phyloP scores from a whole-genome alignment of 495 filamentous ascomycete genomes.

The Aspergillus heteromorphus region DNA sequence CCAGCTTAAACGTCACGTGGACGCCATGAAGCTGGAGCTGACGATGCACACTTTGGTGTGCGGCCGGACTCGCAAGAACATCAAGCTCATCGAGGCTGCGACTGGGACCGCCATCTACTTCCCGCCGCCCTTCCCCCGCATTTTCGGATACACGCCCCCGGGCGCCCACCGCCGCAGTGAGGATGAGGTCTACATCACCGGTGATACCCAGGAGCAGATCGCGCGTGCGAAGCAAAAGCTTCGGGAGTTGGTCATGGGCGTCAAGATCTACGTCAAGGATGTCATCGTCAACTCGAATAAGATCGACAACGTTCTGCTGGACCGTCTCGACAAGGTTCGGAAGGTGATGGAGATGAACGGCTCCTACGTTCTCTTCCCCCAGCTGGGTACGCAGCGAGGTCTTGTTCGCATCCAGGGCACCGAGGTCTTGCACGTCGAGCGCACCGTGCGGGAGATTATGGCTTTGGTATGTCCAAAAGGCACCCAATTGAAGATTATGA shows the following conservation, averaged over 20 bases:
- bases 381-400: conserved; percentile 72
- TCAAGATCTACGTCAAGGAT: conserved; percentile 87
- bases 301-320: conserved; percentile 87
- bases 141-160: conserved; percentile 81
- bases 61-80: conserved; percentile 88
- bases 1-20: conserved; percentile 81
- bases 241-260: conserved; percentile 70
- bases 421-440: conserved; percentile 88
- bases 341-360: conserved; percentile 98
- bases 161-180: conserved; percentile 73
- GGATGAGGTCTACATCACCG: conserved; percentile 90
- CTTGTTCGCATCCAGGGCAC: conserved; percentile 84
- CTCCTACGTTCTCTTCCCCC: conserved; percentile 84
- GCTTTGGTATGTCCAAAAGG: conserved; percentile 56
- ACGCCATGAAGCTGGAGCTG: conserved; percentile 74
- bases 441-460: conserved; percentile 93
- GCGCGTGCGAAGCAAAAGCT: conserved; percentile 81
- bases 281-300: conserved; percentile 79
- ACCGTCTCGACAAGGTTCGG: conserved; percentile 88
- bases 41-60: conserved; percentile 86
- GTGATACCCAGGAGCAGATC: conserved; percentile 73
- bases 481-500: conserved; percentile 11
- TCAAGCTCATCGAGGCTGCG: conserved; percentile 90
- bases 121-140: conserved; percentile 82
- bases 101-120: conserved; percentile 97